phyloP scores from a whole-genome alignment of 805 yeast species.

The Yarrowia divulgata region DNA sequence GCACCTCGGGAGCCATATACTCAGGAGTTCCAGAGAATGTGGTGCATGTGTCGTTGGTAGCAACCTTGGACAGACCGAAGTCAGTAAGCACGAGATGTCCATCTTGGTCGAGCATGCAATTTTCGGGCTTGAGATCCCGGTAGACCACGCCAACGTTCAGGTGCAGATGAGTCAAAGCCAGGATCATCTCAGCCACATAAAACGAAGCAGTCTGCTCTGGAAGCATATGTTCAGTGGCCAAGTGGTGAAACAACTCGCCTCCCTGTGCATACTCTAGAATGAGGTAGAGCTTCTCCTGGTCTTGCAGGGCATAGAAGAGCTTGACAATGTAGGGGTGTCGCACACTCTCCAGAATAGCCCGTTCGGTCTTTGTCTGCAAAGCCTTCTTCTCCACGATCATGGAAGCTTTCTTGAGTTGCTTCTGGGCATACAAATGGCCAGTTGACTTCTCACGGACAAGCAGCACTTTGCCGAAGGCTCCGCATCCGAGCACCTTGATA shows the following conservation, averaged over 20 bases:
- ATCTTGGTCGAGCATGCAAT: constrained; percentile 74
- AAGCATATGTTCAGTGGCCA: constrained; percentile 58
- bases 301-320: constrained; percentile 84
- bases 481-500: constrained; percentile 79
- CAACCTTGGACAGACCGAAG: constrained; percentile 71
- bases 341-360: constrained; percentile 72
- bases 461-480: constrained; percentile 88
- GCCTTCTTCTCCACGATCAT: constrained; percentile 66
- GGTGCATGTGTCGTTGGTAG: constrained; percentile 56
- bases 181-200: constrained; percentile 80
- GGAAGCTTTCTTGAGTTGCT: constrained; percentile 82
- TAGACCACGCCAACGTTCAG: constrained; percentile 76
- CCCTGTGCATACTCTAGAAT: constrained; percentile 86
- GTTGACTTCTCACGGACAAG: constrained; percentile 71
- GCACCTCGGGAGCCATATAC: constrained; percentile 89
- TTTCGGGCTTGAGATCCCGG: constrained; percentile 89
- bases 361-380: constrained; percentile 81
- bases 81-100: constrained; percentile 88
- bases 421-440: constrained; percentile 80
- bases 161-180: constrained; percentile 79
- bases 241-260: constrained; percentile 78
- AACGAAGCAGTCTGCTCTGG: constrained; percentile 74
- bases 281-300: constrained; percentile 73
- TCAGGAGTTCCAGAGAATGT: constrained; percentile 80
- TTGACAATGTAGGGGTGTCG: constrained; percentile 84